A percentile compares a stretch with the other conserved stretches of the same genome.
phyloP scores from a whole-genome alignment of 2,329 filamentous ascomycete genomes.

The Periglandula ipomoeae region DNA sequence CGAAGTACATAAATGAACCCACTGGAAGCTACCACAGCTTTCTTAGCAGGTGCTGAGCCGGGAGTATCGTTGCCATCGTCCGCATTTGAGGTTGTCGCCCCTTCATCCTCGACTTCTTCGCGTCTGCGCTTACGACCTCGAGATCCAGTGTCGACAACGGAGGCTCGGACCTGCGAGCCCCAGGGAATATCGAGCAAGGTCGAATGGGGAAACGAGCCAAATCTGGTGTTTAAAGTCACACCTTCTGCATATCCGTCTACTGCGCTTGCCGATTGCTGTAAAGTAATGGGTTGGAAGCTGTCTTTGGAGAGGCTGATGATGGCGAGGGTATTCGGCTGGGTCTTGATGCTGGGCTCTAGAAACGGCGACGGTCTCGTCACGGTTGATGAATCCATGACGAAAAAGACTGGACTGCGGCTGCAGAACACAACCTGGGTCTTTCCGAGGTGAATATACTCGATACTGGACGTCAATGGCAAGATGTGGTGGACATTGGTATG shows the following conservation, averaged over 20 bases:
- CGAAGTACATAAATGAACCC: conserved; percentile 73
- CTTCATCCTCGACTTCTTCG: conserved; percentile 33
- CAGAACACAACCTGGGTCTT: background rate
- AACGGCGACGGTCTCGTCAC: conserved; percentile 56
- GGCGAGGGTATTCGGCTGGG: conserved; percentile 59
- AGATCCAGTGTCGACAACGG: conserved; percentile 85
- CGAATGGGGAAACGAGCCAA: conserved; percentile 80
- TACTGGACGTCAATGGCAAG: background rate
- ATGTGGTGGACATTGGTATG: background rate
- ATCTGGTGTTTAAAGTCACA: conserved; percentile 80
- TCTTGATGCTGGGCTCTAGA: conserved; percentile 56
- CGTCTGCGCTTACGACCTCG: conserved; percentile 61
- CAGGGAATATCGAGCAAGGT: conserved; percentile 72
- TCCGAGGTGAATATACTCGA: background rate
- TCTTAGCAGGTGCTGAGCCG: conserved; percentile 30
- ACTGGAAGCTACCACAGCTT: conserved; percentile 44
- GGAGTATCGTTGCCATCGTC: conserved; percentile 24
- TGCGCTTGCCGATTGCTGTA: conserved; percentile 51
- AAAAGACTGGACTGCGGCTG: background rate
- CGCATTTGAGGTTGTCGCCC: conserved; percentile 25
- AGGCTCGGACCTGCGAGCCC: conserved; percentile 88
- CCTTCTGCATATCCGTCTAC: conserved; percentile 68
- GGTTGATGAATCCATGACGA: background rate
- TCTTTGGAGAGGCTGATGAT: conserved; percentile 87
- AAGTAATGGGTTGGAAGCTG: conserved; percentile 66